Conservation (phyloP, 164 flowering plant species). For the Annona squamosa region DNA sequence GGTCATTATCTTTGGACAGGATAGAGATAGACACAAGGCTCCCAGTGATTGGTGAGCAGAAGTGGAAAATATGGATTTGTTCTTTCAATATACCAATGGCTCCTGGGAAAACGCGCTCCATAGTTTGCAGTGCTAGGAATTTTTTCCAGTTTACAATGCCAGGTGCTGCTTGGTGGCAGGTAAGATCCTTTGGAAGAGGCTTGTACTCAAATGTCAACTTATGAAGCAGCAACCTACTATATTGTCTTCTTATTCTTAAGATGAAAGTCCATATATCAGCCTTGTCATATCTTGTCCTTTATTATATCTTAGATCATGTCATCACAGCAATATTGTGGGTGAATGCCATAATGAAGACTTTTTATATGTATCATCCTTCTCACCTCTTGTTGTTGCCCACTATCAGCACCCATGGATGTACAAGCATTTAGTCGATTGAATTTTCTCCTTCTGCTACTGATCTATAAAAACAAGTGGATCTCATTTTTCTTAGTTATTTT, state of each 20-base stretch:
- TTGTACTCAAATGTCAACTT: neutral
- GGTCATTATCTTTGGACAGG: conserved; percentile 28
- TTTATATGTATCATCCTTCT: no score
- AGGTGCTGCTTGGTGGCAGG: conserved; percentile 99
- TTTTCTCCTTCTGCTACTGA: neutral
- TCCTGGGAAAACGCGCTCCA: conserved; percentile 98
- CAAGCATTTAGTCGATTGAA: neutral
- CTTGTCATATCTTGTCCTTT: no score
- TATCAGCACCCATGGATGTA: neutral
- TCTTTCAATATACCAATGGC: conserved; percentile 99
- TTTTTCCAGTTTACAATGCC: conserved; percentile 90
- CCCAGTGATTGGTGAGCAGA: conserved; percentile 83
- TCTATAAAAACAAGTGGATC: neutral
- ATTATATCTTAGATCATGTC: neutral
- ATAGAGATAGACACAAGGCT: conserved; percentile 89
- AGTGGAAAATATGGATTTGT: conserved; percentile 96
- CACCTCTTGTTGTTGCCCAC: no score
- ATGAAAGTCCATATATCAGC: neutral
- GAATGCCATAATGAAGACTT: neutral
- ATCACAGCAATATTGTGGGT: neutral
- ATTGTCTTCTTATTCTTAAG: neutral
- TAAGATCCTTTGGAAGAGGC: conserved; percentile 17
- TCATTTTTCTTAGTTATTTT: neutral
- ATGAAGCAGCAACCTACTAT: neutral
- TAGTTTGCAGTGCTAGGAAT: conserved; percentile 97